Conservation (phyloP, 176 grass and related monocot species). For the Alloteropsis semialata region DNA sequence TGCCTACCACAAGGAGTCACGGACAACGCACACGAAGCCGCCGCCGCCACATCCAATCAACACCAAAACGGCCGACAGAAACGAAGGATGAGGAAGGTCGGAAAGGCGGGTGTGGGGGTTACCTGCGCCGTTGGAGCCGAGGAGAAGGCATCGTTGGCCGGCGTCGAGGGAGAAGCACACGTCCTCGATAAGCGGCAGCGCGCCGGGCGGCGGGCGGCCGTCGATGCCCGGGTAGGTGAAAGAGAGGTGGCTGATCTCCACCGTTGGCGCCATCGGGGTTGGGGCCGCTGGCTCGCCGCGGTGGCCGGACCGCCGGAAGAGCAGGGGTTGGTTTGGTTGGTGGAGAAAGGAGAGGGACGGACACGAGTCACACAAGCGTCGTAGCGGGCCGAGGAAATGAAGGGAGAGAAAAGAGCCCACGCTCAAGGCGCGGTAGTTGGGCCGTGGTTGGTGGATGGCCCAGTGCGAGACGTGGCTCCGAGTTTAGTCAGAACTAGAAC, state of each 20-base stretch:
- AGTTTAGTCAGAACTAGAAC: neutral
- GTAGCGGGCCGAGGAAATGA: slow-evolving; percentile 16
- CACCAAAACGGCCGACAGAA: neutral
- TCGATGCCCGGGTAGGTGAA: slow-evolving; percentile 97
- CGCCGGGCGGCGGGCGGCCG: slow-evolving; percentile 76
- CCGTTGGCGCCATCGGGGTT: slow-evolving; percentile 34
- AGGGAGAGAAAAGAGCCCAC: neutral
- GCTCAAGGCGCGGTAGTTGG: slow-evolving; percentile 5
- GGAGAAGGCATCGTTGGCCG: slow-evolving; percentile 78
- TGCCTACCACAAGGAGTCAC: slow-evolving; percentile 63
- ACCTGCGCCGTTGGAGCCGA: slow-evolving; percentile 96
- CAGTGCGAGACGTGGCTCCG: neutral
- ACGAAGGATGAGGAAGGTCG: neutral
- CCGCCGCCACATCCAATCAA: slow-evolving; percentile 22
- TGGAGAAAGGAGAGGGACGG: neutral
- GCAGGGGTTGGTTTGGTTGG: slow-evolving; percentile 1
- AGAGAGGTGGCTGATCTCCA: slow-evolving; percentile 74
- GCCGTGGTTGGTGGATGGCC: slow-evolving; percentile 34
- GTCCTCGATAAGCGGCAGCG: slow-evolving; percentile 70
- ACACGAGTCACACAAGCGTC: no score
- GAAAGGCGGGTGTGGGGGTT: neutral
- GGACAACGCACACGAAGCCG: neutral
- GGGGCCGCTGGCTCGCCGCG: neutral
- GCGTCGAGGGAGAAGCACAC: slow-evolving; percentile 69
- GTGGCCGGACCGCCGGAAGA: slow-evolving; percentile 28